phyloP scores from a whole-genome alignment of 2,329 filamentous ascomycete species.

The Colletotrichum viniferum region DNA sequence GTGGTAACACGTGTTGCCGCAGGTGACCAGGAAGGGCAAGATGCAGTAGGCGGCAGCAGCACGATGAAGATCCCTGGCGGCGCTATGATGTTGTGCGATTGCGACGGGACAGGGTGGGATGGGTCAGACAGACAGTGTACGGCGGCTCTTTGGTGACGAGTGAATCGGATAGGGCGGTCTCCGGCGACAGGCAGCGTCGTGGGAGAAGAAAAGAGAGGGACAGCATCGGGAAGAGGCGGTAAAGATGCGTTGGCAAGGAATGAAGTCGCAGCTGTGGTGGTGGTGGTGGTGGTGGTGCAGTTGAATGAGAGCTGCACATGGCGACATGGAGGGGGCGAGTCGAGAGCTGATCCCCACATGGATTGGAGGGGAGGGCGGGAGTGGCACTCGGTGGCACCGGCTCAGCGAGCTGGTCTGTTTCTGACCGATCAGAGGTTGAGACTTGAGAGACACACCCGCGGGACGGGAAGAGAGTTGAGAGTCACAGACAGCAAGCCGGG shows the following conservation, averaged over 20 bases:
- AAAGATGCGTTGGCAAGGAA: conserved; percentile 10
- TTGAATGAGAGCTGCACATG: not conserved
- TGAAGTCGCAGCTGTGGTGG: not conserved
- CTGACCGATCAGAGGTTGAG: not conserved
- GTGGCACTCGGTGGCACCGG: not conserved
- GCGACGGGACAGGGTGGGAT: not conserved
- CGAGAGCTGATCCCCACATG: not conserved
- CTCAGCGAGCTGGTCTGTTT: not conserved
- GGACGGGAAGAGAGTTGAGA: not conserved
- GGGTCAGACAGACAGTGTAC: not conserved
- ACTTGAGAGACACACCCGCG: not conserved
- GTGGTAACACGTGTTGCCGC: conserved; percentile 21
- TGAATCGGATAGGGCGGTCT: not conserved
- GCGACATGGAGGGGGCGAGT: not conserved
- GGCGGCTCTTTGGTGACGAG: not conserved
- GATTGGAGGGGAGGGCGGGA: not conserved
- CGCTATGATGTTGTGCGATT: not conserved
- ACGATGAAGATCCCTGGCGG: conserved; percentile 6
- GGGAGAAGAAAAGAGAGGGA: not conserved
- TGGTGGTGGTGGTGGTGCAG: not conserved
- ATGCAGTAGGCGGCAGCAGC: conserved; percentile 13
- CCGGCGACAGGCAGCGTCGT: not conserved
- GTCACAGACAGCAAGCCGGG: not conserved
- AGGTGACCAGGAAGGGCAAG: conserved; percentile 11
- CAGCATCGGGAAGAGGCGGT: not conserved